Percentiles rank a stretch among this genome's conserved stretches.
Evolutionary conservation across 2,329 filamentous ascomycete genomes (phyloP).

Genomic region (Penicillium sp.): DNA sequence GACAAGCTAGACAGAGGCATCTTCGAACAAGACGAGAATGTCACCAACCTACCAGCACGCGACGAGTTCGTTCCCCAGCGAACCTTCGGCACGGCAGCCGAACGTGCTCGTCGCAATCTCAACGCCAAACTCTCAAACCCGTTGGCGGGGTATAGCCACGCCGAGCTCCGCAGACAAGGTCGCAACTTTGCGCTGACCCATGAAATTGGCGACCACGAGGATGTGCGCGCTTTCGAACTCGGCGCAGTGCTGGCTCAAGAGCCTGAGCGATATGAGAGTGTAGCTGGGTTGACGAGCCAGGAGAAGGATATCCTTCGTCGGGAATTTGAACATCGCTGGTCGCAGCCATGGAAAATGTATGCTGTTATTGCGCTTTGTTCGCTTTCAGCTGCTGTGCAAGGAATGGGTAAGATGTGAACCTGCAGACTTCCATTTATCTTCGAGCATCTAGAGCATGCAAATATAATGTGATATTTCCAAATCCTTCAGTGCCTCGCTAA

Average conservation of each 20-base stretch:
- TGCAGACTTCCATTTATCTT: too few species aligned
- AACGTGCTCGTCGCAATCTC: conserved; percentile 46
- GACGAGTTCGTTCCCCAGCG: conserved; percentile 31
- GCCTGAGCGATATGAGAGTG: conserved; percentile 54
- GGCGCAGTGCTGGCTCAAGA: conserved; percentile 63
- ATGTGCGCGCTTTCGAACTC: conserved; percentile 62
- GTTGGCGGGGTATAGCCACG: conserved; percentile 52
- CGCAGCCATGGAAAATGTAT: conserved; percentile 68
- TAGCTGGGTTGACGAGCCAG: conserved; percentile 59
- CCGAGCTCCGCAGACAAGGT: conserved; percentile 60
- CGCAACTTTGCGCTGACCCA: conserved; percentile 62
- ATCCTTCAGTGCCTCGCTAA: background rate
- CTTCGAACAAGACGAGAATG: conserved; percentile 14
- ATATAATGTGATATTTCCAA: background rate
- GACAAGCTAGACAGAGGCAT: conserved; percentile 6
- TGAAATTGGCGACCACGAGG: conserved; percentile 58
- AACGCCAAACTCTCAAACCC: conserved; percentile 60
- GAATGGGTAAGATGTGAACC: conserved; percentile 57
- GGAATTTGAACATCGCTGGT: conserved; percentile 70
- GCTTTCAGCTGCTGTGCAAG: conserved; percentile 70
- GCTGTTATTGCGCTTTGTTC: conserved; percentile 68
- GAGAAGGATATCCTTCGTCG: conserved; percentile 62
- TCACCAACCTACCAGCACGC: conserved; percentile 7
- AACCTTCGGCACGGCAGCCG: conserved; percentile 40
- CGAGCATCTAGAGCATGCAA: background rate